Conservation (phyloP, 345 rosid species). For the Aquilaria sinensis region DNA sequence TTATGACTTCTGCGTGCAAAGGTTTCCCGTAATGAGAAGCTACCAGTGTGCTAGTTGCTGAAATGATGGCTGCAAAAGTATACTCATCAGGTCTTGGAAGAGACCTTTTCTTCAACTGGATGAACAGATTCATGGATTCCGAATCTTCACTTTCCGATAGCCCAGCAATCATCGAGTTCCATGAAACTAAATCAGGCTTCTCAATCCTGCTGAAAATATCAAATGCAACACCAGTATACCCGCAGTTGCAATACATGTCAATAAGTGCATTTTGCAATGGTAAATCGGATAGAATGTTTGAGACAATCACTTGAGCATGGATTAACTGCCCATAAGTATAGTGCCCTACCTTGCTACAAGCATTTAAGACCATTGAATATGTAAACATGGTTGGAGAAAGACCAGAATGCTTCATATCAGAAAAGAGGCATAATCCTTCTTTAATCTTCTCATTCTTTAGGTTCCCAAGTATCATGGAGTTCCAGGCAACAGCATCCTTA, state of each 20-base stretch:
- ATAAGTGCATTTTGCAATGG: constrained; percentile 74
- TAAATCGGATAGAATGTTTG: constrained; percentile 35
- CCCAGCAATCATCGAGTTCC: constrained; percentile 82
- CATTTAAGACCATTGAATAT: constrained; percentile 63
- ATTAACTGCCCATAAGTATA: constrained; percentile 34
- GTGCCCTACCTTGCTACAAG: constrained; percentile 48
- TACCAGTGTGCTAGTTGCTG: constrained; percentile 36
- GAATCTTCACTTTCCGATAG: constrained; percentile 52
- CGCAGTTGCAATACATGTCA: constrained; percentile 75
- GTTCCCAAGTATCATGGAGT: constrained; percentile 58
- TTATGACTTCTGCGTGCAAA: constrained; percentile 56
- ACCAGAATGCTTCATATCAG: constrained; percentile 46
- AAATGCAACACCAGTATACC: constrained; percentile 36
- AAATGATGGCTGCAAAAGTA: constrained; percentile 64
- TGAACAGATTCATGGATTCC: constrained; percentile 48
- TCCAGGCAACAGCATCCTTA: constrained; percentile 75
- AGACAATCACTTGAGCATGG: constrained; percentile 51
- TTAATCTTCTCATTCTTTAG: constrained; percentile 53
- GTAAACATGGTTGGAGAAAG: constrained; percentile 57
- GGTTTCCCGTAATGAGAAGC: constrained; percentile 43
- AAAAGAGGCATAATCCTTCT: constrained; percentile 39
- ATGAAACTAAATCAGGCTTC: constrained; percentile 56
- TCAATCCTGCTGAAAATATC: constrained; percentile 39
- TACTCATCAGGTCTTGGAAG: constrained; percentile 63
- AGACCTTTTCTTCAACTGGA: constrained; percentile 28